Percentiles rank a stretch among this genome's conserved stretches.
Evolutionary conservation across 139 green algal species (phyloP).

Genomic region (Pseudopediastrum boryanum): DNA sequence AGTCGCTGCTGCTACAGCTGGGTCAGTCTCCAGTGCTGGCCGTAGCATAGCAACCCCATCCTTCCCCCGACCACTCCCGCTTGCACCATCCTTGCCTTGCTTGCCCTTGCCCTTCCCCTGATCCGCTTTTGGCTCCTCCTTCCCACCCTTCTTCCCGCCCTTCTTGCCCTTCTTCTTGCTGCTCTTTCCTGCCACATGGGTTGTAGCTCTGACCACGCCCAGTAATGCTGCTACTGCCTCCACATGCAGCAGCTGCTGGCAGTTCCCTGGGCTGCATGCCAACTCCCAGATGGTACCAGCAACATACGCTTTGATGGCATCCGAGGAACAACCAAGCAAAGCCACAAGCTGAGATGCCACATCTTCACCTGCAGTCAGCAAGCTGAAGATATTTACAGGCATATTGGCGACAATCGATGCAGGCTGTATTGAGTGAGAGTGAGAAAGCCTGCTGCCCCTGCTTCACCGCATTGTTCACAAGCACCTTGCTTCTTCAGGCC

Average conservation of each 20-base stretch:
- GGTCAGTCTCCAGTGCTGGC: conserved; percentile 13
- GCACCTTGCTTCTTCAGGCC: no score
- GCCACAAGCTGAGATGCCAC: conserved; percentile 13
- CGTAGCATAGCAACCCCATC: background rate
- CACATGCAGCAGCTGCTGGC: conserved; percentile 36
- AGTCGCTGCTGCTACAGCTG: conserved; percentile 3
- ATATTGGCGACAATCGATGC: no score
- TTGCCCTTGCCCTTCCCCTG: background rate
- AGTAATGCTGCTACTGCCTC: conserved; percentile 22
- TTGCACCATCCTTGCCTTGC: background rate
- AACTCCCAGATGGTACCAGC: conserved; percentile 58
- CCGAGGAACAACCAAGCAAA: conserved; percentile 26
- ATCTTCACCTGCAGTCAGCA: conserved; percentile 25
- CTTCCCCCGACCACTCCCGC: background rate
- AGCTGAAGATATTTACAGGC: background rate
- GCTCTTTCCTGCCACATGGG: background rate
- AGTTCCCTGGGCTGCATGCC: conserved; percentile 35
- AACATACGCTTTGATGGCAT: conserved; percentile 50
- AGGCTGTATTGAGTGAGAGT: no score
- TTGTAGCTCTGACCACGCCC: background rate
- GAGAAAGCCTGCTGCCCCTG: no score
- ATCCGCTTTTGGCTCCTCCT: background rate
- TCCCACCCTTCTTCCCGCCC: background rate
- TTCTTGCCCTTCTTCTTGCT: conserved; percentile 25
- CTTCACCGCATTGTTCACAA: no score